A percentile compares a stretch with the other conserved stretches of the same genome.
phyloP scores from a whole-genome alignment of 768 basidiomycete species.

The Russula lepida region DNA sequence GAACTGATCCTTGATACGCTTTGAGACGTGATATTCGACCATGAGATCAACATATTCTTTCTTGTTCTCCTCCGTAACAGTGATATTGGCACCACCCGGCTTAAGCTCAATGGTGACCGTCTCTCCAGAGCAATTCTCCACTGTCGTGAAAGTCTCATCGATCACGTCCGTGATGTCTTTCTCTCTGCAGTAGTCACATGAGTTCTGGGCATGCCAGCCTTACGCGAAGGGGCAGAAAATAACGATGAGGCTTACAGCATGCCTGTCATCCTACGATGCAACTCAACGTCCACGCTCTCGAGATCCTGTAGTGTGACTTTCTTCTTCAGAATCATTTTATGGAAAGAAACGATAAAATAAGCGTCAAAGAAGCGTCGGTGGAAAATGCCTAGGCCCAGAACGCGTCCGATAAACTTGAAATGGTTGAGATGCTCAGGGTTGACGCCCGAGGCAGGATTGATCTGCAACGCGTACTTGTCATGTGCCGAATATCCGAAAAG shows the following conservation, averaged over 20 bases:
- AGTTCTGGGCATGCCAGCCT: slow-evolving; percentile 12
- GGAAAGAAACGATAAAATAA: slow-evolving; percentile 98
- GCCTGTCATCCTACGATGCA: slow-evolving; percentile 94
- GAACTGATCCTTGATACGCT: slow-evolving; percentile 96
- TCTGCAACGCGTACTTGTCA: slow-evolving; percentile 99
- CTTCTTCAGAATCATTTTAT: slow-evolving; percentile 99
- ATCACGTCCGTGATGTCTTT: slow-evolving; percentile 98
- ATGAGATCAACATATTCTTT: slow-evolving; percentile 93
- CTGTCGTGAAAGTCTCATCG: slow-evolving; percentile 95
- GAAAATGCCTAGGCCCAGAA: slow-evolving; percentile 94
- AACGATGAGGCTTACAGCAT: slow-evolving; percentile 68
- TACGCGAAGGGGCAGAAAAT: not conserved
- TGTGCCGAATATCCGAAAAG: slow-evolving; percentile 99
- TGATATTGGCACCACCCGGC: slow-evolving; percentile 73
- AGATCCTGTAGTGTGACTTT: slow-evolving; percentile 90
- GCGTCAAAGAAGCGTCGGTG: slow-evolving; percentile 98
- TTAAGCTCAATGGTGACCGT: slow-evolving; percentile 95
- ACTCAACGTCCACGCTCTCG: slow-evolving; percentile 93
- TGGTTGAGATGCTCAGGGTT: slow-evolving; percentile 99
- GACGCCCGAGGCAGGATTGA: slow-evolving; percentile 95
- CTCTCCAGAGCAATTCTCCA: slow-evolving; percentile 96
- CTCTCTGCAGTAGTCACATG: slow-evolving; percentile 47
- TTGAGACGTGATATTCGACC: slow-evolving; percentile 95
- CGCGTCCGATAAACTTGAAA: slow-evolving; percentile 99
- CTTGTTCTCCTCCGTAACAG: slow-evolving; percentile 98